Evolutionary conservation across 257 asterid genomes (phyloP).

Genomic region (Nyctanthes arbortristis): DNA sequence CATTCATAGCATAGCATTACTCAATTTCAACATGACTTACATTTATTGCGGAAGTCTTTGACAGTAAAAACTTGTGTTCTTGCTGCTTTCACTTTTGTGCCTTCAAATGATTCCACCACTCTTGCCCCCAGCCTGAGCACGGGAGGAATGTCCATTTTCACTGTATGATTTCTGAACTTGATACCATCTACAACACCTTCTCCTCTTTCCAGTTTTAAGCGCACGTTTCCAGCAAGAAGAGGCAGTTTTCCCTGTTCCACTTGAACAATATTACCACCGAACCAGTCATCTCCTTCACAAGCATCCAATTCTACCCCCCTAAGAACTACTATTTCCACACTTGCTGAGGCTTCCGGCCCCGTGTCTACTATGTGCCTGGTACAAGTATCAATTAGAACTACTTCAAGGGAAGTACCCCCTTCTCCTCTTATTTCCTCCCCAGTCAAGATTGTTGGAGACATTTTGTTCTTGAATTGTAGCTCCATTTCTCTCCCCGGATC

Average conservation of each 20-base stretch:
- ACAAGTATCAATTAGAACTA: conserved; percentile 38
- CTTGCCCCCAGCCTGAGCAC: conserved; percentile 48
- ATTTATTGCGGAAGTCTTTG: no score
- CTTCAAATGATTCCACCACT: conserved; percentile 16
- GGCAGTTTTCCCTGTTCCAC: conserved; percentile 45
- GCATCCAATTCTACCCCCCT: conserved; percentile 28
- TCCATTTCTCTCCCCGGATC: conserved; percentile 31
- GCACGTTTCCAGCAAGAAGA: conserved; percentile 39
- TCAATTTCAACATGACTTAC: no score
- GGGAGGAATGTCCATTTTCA: conserved; percentile 13
- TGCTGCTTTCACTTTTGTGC: conserved; percentile 36
- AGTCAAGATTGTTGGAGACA: conserved; percentile 33
- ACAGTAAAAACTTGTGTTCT: no score
- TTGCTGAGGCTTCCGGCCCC: conserved; percentile 45
- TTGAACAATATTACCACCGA: conserved; percentile 28
- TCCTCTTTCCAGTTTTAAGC: conserved; percentile 41
- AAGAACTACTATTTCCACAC: conserved; percentile 41
- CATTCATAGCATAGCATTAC: no score
- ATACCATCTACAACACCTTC: conserved; percentile 24
- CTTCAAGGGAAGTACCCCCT: conserved; percentile 23
- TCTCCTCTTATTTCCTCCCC: conserved; percentile 46
- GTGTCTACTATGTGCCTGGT: conserved; percentile 31
- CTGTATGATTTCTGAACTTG: conserved; percentile 32
- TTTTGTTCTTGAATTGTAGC: conserved; percentile 33
- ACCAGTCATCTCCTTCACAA: no score